Base-by-base conservation (phyloP, 2,329 filamentous ascomycete genomes). In the Nannizziopsis arthrosporioides region DNA sequence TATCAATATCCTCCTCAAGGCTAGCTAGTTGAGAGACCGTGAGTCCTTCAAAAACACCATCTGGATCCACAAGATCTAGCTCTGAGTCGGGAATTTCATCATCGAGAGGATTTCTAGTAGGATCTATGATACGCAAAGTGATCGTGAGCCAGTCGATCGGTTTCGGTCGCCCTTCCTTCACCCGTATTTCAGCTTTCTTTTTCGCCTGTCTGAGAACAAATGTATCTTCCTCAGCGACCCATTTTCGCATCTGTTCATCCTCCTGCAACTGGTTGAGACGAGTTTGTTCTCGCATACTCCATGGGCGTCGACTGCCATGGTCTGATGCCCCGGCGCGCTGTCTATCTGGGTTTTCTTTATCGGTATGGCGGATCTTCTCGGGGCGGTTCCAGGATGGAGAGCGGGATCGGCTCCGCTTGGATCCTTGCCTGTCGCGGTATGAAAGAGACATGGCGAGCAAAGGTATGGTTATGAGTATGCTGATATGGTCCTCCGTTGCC, bases 131-230 rank as follows among this genome's bases (percentile, higher is more conserved):
- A 55, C 87, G 82, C 54, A 98, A 71, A 52, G 85, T 93, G 60
- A 96, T 92, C 1, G 89, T 87, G 40, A 98, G 77, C 74, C 85
- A 89, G 69, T 98, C 92, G 59, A 96, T 90, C 8, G 90, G 85
- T 61, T 87, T 89, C 48, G 90, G 89, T 56, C 93, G 80, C 9
- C 85, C 84, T 65, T 93, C 89, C 57, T 88, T 85, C 40, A 96
- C 88, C 36, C 92, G 83, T 57, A 98, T 93, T 55, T 89, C 85
- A 37, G 92, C 90, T 72, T 95, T 96, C 73, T 93, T 96, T 74
- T 96, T 98, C 41, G 90, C 84, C 68, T 98, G 92, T 67, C 88
- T 89, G 60, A 98, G 72, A 49, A 96, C 92, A 61, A 98, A 98
- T 55, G 84, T 82, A 70, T 98, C 92, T 66, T 98, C 92, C 58